Evolutionary conservation across 1,284 basidiomycete species (phyloP), one percentile per base, ranked within the genome.

Genomic region (Rhizopogon parksii): DNA sequence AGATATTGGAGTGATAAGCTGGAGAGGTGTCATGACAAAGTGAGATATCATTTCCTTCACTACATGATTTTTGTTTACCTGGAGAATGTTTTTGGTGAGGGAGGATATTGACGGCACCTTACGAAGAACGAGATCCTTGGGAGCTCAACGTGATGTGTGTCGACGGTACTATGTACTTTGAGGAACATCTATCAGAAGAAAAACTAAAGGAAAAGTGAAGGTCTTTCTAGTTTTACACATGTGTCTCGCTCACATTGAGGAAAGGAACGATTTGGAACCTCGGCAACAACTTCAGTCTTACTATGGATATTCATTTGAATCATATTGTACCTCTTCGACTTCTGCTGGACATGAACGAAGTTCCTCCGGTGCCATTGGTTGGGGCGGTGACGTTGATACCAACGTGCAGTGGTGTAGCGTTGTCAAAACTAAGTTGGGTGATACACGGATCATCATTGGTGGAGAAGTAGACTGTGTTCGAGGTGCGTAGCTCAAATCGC

Each of bases 391-490:
- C 55, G 91, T 97, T 7, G 83, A 98, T 64, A 96, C 91, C 4
- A 97, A 97, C 62, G 82, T 91, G 0, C 95, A 97, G 65, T 98
- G 94, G 94, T 97, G 95, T 64, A 87, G 83, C 56, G 83, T 99
- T 24, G 88, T 95, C 40, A 89, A 91, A 64, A 93, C 92, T 2
- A 91, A 91, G 53, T 78, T 97, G 4, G 91, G 87, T 0, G 76
- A 83, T 47, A 79, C 79, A 35, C 79, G 92, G n/a, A 72, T 96
- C 43, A 74, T 95, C 49, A 82, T 97, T 32, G 95, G 94, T 0
- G 95, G 95, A 11, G 95, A 98, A 68, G 95, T 97, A 1, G 95
- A 99, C 66, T 97, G 95, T 61, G 85, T 95, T 14, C 73, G 82
- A 63, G 86, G 89, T 90, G 53, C 54, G 76, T 60, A 21, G 38